phyloP scores from a whole-genome alignment of 257 asterid species.

The Linaria vulgaris region DNA sequence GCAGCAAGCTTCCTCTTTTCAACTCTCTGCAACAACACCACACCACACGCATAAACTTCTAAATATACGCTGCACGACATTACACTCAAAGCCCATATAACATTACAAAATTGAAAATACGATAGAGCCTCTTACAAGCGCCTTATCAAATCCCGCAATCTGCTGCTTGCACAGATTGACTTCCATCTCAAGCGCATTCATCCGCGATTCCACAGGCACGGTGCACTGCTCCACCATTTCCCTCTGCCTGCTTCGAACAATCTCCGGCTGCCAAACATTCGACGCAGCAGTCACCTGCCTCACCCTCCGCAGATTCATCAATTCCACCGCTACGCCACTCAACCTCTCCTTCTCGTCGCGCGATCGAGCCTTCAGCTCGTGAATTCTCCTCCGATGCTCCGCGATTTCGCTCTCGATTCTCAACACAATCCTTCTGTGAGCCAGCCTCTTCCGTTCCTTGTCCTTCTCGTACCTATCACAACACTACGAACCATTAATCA shows the following conservation, averaged over 20 bases:
- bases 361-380: slow-evolving; percentile 38
- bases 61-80: too few species aligned
- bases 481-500: slow-evolving; percentile 16
- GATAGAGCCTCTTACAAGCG: slow-evolving; percentile 56
- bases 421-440: slow-evolving; percentile 62
- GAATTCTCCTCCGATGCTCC: slow-evolving; percentile 52
- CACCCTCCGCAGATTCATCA: slow-evolving; percentile 46
- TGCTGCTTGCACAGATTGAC: slow-evolving; percentile 82
- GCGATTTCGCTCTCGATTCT: slow-evolving; percentile 70
- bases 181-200: slow-evolving; percentile 81
- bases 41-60: background rate
- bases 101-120: too few species aligned
- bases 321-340: slow-evolving; percentile 49
- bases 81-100: too few species aligned
- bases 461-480: slow-evolving; percentile 54
- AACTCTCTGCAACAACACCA: slow-evolving; percentile 46
- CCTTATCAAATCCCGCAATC: slow-evolving; percentile 51
- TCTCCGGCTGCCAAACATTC: slow-evolving; percentile 95
- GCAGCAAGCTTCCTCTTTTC: slow-evolving; percentile 53
- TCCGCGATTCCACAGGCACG: slow-evolving; percentile 61
- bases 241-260: slow-evolving; percentile 65
- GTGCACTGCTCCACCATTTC: slow-evolving; percentile 67
- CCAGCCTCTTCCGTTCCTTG: slow-evolving; percentile 54
- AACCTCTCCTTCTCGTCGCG: slow-evolving; percentile 54
- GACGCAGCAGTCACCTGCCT: slow-evolving; percentile 81